These are phyloP conservation scores for Aspergillus nomiae DNA, from an alignment of 2,329 filamentous ascomycete genomes.

Conservation along the genomic window DNA sequence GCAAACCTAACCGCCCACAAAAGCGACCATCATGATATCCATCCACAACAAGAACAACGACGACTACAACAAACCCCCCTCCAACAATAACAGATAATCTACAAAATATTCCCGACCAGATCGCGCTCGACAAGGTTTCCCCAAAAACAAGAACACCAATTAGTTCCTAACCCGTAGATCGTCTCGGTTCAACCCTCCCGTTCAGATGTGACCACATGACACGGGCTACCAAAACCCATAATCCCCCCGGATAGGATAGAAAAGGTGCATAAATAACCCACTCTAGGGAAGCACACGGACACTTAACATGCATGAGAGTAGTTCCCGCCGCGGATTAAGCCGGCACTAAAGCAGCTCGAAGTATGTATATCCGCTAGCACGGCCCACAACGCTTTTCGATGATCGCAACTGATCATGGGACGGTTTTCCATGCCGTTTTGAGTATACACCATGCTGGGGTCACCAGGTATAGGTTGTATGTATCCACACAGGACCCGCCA, in stretches of 20 bases:
- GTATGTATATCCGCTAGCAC: neutral
- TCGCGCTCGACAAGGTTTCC: neutral
- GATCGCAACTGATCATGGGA: neutral
- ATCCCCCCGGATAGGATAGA: neutral
- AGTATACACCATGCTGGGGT: constrained; percentile 1
- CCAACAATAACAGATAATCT: too few relatives aligned
- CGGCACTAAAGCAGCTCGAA: constrained; percentile 9
- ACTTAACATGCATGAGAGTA: neutral
- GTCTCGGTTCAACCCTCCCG: neutral
- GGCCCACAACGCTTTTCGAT: neutral
- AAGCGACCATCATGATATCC: neutral
- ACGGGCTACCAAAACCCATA: neutral
- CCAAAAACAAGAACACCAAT: neutral
- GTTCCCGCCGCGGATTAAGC: constrained; percentile 5
- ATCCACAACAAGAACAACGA: neutral
- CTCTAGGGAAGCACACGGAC: neutral
- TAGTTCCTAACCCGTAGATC: neutral
- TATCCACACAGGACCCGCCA: neutral
- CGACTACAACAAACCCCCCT: neutral
- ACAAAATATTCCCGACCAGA: neutral
- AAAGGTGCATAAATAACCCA: neutral
- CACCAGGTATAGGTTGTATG: neutral
- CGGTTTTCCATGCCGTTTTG: neutral
- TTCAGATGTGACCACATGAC: neutral
- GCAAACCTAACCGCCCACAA: neutral